Conservation (phyloP, 225 moss, liverwort and hornwort species). For the Pseudoscleropodium purum region DNA sequence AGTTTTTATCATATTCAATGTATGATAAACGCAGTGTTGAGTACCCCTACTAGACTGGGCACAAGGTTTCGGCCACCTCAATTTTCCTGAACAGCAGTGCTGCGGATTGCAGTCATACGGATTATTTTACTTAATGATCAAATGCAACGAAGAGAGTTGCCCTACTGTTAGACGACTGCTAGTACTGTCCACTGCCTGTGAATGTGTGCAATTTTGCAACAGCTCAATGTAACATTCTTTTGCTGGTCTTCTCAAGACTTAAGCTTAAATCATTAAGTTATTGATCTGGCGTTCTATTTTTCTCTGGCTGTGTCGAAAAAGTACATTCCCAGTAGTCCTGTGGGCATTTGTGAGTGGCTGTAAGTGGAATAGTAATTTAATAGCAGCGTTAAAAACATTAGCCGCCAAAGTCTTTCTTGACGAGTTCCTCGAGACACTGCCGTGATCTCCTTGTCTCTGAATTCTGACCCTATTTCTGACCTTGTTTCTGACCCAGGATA, state of each 20-base stretch:
- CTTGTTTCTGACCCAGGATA: neutral
- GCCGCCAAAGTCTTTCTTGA: neutral
- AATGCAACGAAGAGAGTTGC: slow-evolving; percentile 9
- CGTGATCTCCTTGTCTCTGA: neutral
- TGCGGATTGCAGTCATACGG: neutral
- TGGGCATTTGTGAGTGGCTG: neutral
- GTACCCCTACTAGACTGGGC: neutral
- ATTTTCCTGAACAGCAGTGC: slow-evolving; percentile 3
- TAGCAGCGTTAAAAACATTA: neutral
- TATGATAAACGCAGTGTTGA: slow-evolving; percentile 12
- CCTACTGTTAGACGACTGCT: neutral
- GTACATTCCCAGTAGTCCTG: neutral
- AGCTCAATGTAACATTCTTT: slow-evolving; percentile 23
- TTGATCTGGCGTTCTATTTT: neutral
- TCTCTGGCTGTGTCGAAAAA: neutral
- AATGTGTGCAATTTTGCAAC: slow-evolving; percentile 19
- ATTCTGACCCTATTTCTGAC: neutral
- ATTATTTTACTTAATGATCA: neutral
- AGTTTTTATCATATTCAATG: slow-evolving; percentile 7
- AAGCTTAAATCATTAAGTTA: neutral
- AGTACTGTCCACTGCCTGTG: neutral
- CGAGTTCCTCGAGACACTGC: neutral
- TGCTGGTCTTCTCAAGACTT: neutral
- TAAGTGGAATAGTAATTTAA: neutral
- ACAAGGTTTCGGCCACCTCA: neutral